phyloP scores from a whole-genome alignment of 495 filamentous ascomycete species.

The Astrothelium macrocarpum region DNA sequence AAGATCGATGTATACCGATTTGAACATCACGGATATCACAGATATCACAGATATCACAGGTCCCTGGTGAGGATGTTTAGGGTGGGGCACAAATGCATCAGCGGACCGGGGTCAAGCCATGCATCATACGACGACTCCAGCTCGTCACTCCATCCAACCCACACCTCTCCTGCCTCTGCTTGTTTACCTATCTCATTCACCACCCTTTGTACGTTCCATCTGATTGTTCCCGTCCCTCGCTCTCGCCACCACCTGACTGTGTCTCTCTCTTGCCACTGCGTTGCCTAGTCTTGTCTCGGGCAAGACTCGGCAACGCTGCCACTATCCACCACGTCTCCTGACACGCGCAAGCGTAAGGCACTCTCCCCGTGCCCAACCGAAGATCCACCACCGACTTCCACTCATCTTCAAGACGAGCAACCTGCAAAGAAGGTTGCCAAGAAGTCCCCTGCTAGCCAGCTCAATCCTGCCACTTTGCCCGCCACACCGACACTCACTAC shows the following conservation, averaged over 20 bases:
- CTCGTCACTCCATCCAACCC: background rate
- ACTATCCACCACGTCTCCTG: conserved; percentile 51
- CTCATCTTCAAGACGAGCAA: conserved; percentile 35
- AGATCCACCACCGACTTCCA: conserved; percentile 9
- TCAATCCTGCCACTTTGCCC: conserved; percentile 33
- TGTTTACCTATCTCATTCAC: too few species aligned
- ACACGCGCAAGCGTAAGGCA: conserved; percentile 85
- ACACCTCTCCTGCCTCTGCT: background rate
- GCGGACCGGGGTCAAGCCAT: too few species aligned
- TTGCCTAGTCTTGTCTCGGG: conserved; percentile 28
- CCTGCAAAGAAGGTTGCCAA: conserved; percentile 37
- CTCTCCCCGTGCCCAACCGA: conserved; percentile 38
- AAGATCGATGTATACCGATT: too few species aligned
- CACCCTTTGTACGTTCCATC: background rate
- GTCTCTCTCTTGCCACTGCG: background rate
- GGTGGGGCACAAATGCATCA: too few species aligned
- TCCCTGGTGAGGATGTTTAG: too few species aligned
- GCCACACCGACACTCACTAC: conserved; percentile 55
- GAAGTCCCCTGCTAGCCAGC: conserved; percentile 38
- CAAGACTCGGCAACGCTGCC: conserved; percentile 21
- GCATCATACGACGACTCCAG: background rate
- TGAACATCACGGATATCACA: too few species aligned
- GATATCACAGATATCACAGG: too few species aligned
- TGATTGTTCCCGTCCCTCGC: background rate
- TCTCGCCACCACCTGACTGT: background rate